Evolutionary conservation across 202 grass and related monocot genomes (phyloP), one percentile per base, ranked within the genome.

Genomic region (Carex arenaria): DNA sequence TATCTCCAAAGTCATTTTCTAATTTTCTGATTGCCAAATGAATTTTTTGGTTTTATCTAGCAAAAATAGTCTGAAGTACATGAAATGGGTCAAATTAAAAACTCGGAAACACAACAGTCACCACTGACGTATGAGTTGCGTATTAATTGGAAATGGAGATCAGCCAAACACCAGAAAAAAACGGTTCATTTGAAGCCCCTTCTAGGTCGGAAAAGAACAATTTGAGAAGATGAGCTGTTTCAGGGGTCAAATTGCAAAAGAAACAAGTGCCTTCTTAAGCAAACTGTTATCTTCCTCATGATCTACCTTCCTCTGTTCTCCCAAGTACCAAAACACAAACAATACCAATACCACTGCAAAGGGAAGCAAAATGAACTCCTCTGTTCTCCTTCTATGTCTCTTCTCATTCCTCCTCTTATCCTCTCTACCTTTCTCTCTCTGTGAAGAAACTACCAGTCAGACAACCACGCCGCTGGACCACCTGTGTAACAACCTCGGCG

Each of bases 401-500:
- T 26, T 69, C 14, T 69, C 80, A 47, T 51, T 81, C 8, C 42
- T 81, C 1, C 13, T 81, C n/a, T 26, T 81, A 66, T 49, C 40
- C 34, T 80, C 76, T 79, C 76, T 79, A 32, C 55, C 76, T 60
- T 43, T 40, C 23, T 61, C 53, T 17, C 19, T 66, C 60, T 64
- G 38, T 11, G 17, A 34, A 22, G 51, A n/a, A 15, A 40, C 53
- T 43, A 9, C 76, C 55, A 66, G 10, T 64, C 13, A 23, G 8
- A 82, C 23, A 2, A 82, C 80, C 8, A 69, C 63, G 38, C 80
- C 80, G 15, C 18, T 82, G 14, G 80, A 82, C 17, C 80, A 82
- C 80, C 28, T 82, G 17, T 82, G 80, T 64, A 82, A 82, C 43
- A 82, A 82, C 64, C 80, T 82, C 15, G 80, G 80, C 8, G 80